Evolutionary conservation across 2,329 filamentous ascomycete genomes (phyloP).

Genomic region (Aspergillus transmontanensis): DNA sequence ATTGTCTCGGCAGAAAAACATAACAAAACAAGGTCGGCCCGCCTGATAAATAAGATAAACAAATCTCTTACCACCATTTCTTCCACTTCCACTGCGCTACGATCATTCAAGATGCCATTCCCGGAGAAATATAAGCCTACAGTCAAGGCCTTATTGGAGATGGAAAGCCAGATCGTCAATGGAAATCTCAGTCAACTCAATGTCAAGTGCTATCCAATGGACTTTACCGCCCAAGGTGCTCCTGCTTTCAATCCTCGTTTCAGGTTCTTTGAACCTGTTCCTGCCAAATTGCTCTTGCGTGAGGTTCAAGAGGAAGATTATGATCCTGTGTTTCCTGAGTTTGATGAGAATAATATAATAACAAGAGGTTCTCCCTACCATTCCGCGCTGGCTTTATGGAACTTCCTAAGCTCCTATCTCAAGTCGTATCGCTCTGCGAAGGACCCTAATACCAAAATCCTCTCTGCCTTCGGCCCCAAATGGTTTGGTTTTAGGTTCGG

Average conservation of each 20-base stretch:
- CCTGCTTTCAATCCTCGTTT: not conserved
- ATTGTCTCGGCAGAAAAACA: too few species aligned
- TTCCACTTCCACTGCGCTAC: too few species aligned
- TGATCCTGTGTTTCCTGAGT: not conserved
- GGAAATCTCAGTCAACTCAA: too few species aligned
- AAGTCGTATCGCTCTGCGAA: not conserved
- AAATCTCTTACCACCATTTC: too few species aligned
- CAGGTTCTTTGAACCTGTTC: not conserved
- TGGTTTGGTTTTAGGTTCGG: not conserved
- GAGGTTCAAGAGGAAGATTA: not conserved
- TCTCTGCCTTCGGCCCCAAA: not conserved
- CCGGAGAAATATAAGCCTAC: too few species aligned
- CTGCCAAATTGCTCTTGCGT: not conserved
- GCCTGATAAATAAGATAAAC: too few species aligned
- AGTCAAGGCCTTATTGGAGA: too few species aligned
- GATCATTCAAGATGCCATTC: too few species aligned
- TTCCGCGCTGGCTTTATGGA: not conserved
- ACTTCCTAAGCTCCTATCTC: not conserved
- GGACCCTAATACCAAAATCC: not conserved
- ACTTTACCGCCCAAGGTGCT: not conserved
- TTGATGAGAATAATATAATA: not conserved
- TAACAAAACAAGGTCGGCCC: too few species aligned
- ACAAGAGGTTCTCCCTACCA: not conserved
- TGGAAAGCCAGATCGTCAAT: too few species aligned
- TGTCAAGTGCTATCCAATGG: not conserved